These are phyloP conservation scores for Diplodia intermedia DNA, from an alignment of 2,329 filamentous ascomycete species.

Conservation along the genomic window DNA sequence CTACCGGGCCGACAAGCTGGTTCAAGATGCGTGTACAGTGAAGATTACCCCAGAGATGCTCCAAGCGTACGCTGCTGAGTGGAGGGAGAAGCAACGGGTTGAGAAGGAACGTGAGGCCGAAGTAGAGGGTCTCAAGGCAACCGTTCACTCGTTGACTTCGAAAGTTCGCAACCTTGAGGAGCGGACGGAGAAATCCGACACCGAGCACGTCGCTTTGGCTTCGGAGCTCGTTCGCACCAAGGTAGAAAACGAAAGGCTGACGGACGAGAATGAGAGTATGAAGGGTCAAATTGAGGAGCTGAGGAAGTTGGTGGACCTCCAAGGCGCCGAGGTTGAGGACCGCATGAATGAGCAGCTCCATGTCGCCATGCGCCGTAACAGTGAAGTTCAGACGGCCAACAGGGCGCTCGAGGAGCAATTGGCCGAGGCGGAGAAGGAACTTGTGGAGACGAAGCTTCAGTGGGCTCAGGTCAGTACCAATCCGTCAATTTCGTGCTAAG, in stretches of 20 bases:
- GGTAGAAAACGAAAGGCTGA: conserved; percentile 88
- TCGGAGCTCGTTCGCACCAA: conserved; percentile 92
- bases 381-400: conserved; percentile 94
- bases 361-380: conserved; percentile 87
- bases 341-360: conserved; percentile 86
- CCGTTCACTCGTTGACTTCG: conserved; percentile 68
- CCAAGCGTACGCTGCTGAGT: conserved; percentile 80
- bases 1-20: conserved; percentile 91
- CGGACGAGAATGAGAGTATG: conserved; percentile 87
- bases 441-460: conserved; percentile 93
- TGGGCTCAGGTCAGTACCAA: conserved; percentile 81
- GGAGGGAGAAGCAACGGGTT: conserved; percentile 85
- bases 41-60: conserved; percentile 84
- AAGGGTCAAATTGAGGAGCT: conserved; percentile 85
- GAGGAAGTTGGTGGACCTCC: conserved; percentile 83
- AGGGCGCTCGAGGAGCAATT: conserved; percentile 85
- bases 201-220: conserved; percentile 87
- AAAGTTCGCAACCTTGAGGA: conserved; percentile 87
- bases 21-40: conserved; percentile 89
- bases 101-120: conserved; percentile 86
- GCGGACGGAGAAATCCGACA: conserved; percentile 84
- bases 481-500: neutral
- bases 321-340: conserved; percentile 86
- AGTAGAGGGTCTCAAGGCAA: conserved; percentile 68
- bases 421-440: conserved; percentile 86